Base-by-base conservation (phyloP, 805 yeast genomes). In the Yamadazyma kitorensis region DNA sequence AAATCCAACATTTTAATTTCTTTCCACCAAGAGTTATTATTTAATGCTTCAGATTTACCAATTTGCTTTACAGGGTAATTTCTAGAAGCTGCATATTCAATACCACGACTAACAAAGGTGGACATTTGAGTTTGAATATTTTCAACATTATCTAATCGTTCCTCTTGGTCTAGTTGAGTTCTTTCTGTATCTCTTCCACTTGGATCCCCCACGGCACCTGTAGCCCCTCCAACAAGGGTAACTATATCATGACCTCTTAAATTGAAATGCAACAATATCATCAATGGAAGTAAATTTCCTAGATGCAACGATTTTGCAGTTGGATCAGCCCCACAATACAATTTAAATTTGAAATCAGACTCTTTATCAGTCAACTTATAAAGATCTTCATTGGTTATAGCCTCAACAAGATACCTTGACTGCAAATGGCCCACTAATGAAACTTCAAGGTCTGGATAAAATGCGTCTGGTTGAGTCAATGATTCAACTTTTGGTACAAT, bases 261-360 rank as follows among this genome's bases (percentile, higher is more conserved):
- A 42, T 78, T 78, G 57, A 88, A 88, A 57, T 93, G 96, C 27
- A 93, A 63, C 28, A 91, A 61, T 2, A 86, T 76, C 81, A 93
- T 77, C 43, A 93, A 59, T 0, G 98, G 98, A 20, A 93, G 65
- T 33, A 93, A 61, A 49, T 93, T 93, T 3, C 98, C 98, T 45
- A 93, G 60, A 60, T 93, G 98, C 11, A 93, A 64, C 0, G 97
- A 88, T 30, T 54, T 66, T 1, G 98, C 98, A 0, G 96, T 81
- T 1, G 98, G 98, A 53, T 93, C 98, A 0, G 96, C 97, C 8
- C 98, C 98, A 56, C 95, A 82, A 57, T 91, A 91, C 6, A 87
- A 57, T 7, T 80, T 78, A 9, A 84, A 48, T 44, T 67, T 70
- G 22, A 57, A 45, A 7, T 49, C 32, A 5, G 51, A 23, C 2